Evolutionary conservation across 108 stramenopile species (phyloP).

Genomic region (Thalassiosira profunda): DNA sequence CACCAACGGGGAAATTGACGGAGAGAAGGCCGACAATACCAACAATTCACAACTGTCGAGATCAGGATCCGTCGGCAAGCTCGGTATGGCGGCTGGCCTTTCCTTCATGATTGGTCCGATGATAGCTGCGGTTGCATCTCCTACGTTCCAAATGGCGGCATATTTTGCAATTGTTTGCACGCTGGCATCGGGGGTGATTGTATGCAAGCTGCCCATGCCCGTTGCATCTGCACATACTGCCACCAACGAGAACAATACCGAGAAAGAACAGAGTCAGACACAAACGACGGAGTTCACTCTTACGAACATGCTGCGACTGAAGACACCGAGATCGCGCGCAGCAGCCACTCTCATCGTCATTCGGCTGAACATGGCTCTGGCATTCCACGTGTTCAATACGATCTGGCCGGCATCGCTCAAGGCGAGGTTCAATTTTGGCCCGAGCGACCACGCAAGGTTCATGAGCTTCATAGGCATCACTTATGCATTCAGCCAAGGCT

Average conservation of each 20-base stretch:
- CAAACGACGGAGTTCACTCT: constrained; percentile 29
- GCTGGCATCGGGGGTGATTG: constrained; percentile 42
- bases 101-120: constrained; percentile 87
- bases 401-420: constrained; percentile 83
- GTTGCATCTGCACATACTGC: constrained; percentile 6
- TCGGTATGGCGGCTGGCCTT: constrained; percentile 88
- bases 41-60: constrained; percentile 13
- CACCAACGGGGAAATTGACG: background rate
- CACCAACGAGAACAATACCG: background rate
- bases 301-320: constrained; percentile 15
- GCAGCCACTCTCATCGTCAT: constrained; percentile 63
- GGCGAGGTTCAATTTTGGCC: constrained; percentile 79
- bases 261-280: background rate
- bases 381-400: constrained; percentile 87
- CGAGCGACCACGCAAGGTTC: constrained; percentile 76
- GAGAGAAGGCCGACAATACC: background rate
- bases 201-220: constrained; percentile 47
- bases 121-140: constrained; percentile 34
- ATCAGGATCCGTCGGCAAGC: constrained; percentile 69
- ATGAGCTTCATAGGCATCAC: constrained; percentile 83
- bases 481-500: constrained; percentile 87
- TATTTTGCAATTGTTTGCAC: constrained; percentile 51
- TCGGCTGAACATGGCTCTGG: constrained; percentile 72
- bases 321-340: constrained; percentile 62
- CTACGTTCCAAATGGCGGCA: constrained; percentile 61